These are phyloP conservation scores for Russula griseocarnosa DNA, from an alignment of 768 basidiomycete genomes.

Conservation along the genomic window DNA sequence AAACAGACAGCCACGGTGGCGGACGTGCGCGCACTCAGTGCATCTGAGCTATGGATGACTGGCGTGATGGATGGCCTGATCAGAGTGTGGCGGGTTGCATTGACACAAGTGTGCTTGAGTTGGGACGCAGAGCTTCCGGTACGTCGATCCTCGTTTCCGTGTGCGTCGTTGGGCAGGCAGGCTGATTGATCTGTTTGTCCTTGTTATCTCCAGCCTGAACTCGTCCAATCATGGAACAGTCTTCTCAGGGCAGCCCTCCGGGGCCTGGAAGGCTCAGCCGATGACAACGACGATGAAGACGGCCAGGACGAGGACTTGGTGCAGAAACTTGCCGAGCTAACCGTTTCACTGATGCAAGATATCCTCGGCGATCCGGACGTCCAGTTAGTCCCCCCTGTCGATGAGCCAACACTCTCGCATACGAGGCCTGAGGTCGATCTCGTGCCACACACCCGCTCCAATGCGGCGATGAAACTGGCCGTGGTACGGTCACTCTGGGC, in stretches of 20 bases:
- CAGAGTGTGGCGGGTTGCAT: constrained; percentile 51
- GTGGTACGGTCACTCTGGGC: constrained; percentile 59
- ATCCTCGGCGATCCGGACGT: constrained; percentile 25
- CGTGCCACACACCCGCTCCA: constrained; percentile 34
- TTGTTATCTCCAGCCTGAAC: constrained; percentile 38
- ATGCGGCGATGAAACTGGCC: constrained; percentile 52
- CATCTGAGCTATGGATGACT: constrained; percentile 51
- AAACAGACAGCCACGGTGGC: constrained; percentile 50
- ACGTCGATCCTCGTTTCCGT: constrained; percentile 30
- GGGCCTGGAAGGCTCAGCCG: constrained; percentile 40
- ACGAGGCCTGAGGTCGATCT: constrained; percentile 8
- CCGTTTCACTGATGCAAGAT: constrained; percentile 18
- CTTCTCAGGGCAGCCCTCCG: constrained; percentile 50
- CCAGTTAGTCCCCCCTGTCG: constrained; percentile 20
- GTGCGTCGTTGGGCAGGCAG: too few relatives aligned
- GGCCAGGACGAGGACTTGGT: constrained; percentile 36
- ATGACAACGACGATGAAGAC: constrained; percentile 35
- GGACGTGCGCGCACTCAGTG: constrained; percentile 55
- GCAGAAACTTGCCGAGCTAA: constrained; percentile 26
- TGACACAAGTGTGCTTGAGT: constrained; percentile 42
- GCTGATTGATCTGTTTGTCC: constrained; percentile 3
- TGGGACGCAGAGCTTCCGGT: constrained; percentile 50
- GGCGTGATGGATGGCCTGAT: constrained; percentile 53
- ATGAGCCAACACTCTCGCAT: constrained; percentile 1
- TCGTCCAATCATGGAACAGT: constrained; percentile 55